Base-by-base conservation (phyloP, 1,284 basidiomycete genomes). In the Mycosarcoma mackinlayi region DNA sequence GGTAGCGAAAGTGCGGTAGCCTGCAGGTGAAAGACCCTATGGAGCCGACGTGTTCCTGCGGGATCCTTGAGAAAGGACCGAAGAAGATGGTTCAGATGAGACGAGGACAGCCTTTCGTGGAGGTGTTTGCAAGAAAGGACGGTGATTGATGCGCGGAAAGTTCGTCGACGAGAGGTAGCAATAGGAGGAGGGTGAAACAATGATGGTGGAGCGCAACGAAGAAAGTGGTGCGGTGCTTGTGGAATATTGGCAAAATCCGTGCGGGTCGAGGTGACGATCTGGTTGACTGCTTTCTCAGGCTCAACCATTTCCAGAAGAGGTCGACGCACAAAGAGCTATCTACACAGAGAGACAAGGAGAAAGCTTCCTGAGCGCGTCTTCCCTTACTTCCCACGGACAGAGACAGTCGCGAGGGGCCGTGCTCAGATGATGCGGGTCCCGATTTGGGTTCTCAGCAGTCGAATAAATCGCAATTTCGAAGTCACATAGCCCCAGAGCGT, bases 211-310 rank as follows among this genome's bases (percentile, higher is more conserved):
- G 44, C 21, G 30, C 6, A 16, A 16, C 27, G 14, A 31, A 44
- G 19, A 19, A 3, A 9, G 4, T n/a, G 24, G 3, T 27, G 14
- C 14, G 27, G 18, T 25, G 49, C 30, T 44, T 27, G 46, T 56
- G 42, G 52, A 55, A 65, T 50, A 39, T 49, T 45, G 47, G 35
- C 30, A 55, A 35, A 31, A 31, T 31, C 9, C 30, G 30, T 49
- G 53, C 48, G 53, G 48, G 49, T 35, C 19, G 27, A 25, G 21
- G 11, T 25, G 9, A 16, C 11, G n/a, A n/a, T n/a, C n/a, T n/a
- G n/a, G n/a, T n/a, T n/a, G n/a, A n/a, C n/a, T n/a, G n/a, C n/a
- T n/a, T n/a, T n/a, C n/a, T n/a, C n/a, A n/a, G n/a, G n/a, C n/a
- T n/a, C n/a, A n/a, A n/a, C n/a, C n/a, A n/a, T n/a, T n/a, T n/a